These are phyloP conservation scores for Lodderomyces elongisporus DNA, from an alignment of 1,139 yeast genomes.

Conservation along the genomic window DNA sequence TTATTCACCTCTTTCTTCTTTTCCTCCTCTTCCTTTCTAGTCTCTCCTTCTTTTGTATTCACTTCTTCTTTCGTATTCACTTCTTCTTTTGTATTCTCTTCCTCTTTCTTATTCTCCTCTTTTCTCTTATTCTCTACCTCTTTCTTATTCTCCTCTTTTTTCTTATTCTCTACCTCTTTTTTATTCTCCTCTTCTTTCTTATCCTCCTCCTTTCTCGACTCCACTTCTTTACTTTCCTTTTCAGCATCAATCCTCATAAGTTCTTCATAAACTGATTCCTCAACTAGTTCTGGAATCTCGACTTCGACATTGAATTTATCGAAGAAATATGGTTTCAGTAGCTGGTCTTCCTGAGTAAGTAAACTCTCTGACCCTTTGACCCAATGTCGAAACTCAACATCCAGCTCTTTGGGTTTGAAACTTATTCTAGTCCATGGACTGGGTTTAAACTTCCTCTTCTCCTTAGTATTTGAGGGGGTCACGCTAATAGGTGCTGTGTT, in stretches of 20 bases:
- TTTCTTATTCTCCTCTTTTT: neutral
- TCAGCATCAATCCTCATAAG: constrained; percentile 32
- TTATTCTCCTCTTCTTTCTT: constrained; percentile 3
- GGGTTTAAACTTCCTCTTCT: constrained; percentile 60
- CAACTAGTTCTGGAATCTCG: constrained; percentile 65
- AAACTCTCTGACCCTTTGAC: constrained; percentile 66
- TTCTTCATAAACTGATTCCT: constrained; percentile 56
- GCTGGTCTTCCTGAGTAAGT: constrained; percentile 26
- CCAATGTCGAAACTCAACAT: constrained; percentile 71
- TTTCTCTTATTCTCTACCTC: constrained; percentile 4
- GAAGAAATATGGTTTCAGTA: constrained; percentile 58
- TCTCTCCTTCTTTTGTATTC: constrained; percentile 5
- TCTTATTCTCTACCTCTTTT: constrained; percentile 3
- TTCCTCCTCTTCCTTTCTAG: constrained; percentile 2
- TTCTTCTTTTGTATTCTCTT: constrained; percentile 7
- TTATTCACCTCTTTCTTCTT: constrained; percentile 36
- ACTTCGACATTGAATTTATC: constrained; percentile 69
- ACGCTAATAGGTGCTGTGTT: constrained; percentile 81
- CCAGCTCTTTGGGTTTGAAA: constrained; percentile 53
- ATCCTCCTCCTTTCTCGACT: constrained; percentile 3
- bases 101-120: constrained; percentile 7
- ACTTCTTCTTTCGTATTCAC: no score
- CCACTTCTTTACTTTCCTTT: constrained; percentile 4
- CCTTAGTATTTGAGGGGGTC: constrained; percentile 56
- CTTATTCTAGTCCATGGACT: constrained; percentile 76